Evolutionary conservation across 805 yeast species (phyloP), one percentile per base, ranked within the genome.

Genomic region (Candida germanica): DNA sequence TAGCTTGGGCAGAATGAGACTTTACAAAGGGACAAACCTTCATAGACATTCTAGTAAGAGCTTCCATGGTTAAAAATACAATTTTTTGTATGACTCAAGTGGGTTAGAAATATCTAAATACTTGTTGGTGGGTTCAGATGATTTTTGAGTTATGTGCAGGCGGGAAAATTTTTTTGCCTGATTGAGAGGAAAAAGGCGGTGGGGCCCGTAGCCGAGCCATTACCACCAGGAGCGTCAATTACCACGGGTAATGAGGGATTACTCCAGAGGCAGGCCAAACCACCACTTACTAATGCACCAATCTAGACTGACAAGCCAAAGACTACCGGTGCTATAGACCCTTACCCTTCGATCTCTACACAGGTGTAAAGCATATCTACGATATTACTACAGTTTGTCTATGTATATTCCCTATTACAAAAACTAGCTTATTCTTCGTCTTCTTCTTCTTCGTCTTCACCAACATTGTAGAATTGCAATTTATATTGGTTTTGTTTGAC

Each of bases 381-480:
- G 10, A 6, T 20, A 20, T 20, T 20, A 20, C 23, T 20, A 10
- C 10, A 20, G 23, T 20, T 14, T 26, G 12, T 26, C 29, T 26
- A 14, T 26, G 29, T 26, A 14, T 26, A 26, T n/a, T 20, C 23
- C 29, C 29, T 12, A 26, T 15, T 26, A 26, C 15, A 26, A 13
- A 13, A 26, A 12, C 12, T 19, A 30, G 38, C 23, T 73, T 87
- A 87, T 70, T 88, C 96, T 63, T 87, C 96, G 48, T 66, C 72
- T 58, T 84, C 95, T 69, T 85, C 96, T 64, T 89, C 97, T 63
- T 89, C 95, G 60, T 86, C 79, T 58, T 73, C 91, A 61, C 91
- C 88, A 71, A 91, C 93, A 73, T 94, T 87, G 96, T 87, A 93
- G 96, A 91, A 91, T 74, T 93, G 89, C 79, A 91, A 81, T 73